phyloP scores from a whole-genome alignment of 371 early-diverging fungal genomes.

The Rhizomucor pusillus region DNA sequence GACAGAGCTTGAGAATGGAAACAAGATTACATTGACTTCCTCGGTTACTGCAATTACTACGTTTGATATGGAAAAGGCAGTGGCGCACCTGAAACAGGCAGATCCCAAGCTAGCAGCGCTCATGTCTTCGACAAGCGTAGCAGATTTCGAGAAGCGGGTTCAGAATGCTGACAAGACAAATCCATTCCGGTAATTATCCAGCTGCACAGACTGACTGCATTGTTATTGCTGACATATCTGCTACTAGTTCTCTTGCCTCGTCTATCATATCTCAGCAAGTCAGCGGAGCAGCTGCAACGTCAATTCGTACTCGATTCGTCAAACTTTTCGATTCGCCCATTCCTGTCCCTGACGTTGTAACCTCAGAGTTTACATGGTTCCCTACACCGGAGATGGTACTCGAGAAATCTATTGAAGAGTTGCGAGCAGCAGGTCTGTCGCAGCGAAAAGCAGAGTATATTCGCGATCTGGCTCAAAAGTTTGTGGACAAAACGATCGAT shows the following conservation, averaged over 20 bases:
- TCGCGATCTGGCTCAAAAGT: slow-evolving; percentile 45
- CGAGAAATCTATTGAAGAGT: slow-evolving; percentile 21
- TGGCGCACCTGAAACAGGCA: slow-evolving; percentile 23
- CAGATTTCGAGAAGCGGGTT: slow-evolving; percentile 11
- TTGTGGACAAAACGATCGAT: slow-evolving; percentile 37
- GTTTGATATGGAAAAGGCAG: slow-evolving; percentile 15
- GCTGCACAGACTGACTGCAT: not conserved
- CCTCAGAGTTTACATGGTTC: slow-evolving; percentile 23
- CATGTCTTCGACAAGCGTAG: slow-evolving; percentile 5
- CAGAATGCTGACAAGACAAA: slow-evolving; percentile 9
- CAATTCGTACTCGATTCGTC: slow-evolving; percentile 41
- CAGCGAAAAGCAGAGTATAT: slow-evolving; percentile 43
- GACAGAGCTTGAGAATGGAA: too few relatives aligned
- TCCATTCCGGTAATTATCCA: slow-evolving; percentile 25
- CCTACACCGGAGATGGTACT: slow-evolving; percentile 43
- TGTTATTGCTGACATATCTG: not conserved
- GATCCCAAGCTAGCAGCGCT: slow-evolving; percentile 32
- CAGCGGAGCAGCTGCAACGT: slow-evolving; percentile 46
- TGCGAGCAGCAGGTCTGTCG: slow-evolving; percentile 49
- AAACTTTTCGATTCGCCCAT: slow-evolving; percentile 29
- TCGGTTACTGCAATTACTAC: not conserved
- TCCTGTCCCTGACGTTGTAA: slow-evolving; percentile 12
- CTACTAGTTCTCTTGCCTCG: slow-evolving; percentile 22
- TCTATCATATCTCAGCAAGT: slow-evolving; percentile 58
- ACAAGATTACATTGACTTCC: too few relatives aligned